Conservation (phyloP, 768 basidiomycete species). For the Mycena capillaripes region DNA sequence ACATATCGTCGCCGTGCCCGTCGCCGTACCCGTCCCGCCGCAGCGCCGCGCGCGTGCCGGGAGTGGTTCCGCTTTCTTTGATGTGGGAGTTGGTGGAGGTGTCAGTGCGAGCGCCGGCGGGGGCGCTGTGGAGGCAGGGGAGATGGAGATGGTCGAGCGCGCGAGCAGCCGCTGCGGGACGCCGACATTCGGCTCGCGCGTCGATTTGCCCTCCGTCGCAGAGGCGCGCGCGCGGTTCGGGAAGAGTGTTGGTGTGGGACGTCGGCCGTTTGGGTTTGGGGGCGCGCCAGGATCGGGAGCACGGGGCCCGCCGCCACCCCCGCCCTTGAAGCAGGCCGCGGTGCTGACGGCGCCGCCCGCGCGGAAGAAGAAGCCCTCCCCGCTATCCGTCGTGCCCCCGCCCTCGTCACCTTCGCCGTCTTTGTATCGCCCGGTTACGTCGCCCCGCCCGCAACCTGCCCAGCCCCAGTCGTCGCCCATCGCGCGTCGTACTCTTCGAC, state of each 20-base stretch:
- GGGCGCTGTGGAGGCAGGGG: conserved; percentile 34
- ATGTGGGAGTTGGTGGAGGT: conserved; percentile 34
- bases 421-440: conserved; percentile 19
- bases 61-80: conserved; percentile 42
- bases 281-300: conserved; percentile 3
- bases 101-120: neutral
- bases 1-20: conserved; percentile 77
- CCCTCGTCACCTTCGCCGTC: conserved; percentile 37
- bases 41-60: conserved; percentile 39
- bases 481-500: conserved; percentile 37
- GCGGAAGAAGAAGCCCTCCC: conserved; percentile 53
- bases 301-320: conserved; percentile 15
- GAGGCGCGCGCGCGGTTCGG: conserved; percentile 60
- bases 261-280: conserved; percentile 29
- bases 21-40: conserved; percentile 58
- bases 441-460: conserved; percentile 23
- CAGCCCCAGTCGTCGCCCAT: conserved; percentile 34
- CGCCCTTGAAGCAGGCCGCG: conserved; percentile 41
- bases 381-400: conserved; percentile 43
- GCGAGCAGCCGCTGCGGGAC: conserved; percentile 70
- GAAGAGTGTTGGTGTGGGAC: conserved; percentile 35
- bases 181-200: conserved; percentile 72
- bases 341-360: conserved; percentile 36
- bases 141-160: conserved; percentile 56
- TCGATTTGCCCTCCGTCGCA: conserved; percentile 59